Evolutionary conservation across 805 yeast genomes (phyloP).

Genomic region (Candida tammaniensis): DNA sequence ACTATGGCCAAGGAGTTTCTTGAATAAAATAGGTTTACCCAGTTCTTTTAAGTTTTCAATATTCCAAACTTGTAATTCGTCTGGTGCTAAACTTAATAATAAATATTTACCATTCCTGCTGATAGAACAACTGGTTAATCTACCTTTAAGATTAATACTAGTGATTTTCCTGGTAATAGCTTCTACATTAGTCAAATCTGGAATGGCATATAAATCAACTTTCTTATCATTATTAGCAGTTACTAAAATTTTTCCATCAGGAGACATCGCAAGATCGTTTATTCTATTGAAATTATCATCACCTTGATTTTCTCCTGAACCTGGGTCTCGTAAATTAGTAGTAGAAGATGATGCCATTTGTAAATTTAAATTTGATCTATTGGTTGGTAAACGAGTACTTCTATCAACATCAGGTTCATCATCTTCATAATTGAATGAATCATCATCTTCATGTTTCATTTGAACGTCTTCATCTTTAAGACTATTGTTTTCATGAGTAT

Average conservation of each 20-base stretch:
- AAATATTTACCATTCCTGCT: slow-evolving; percentile 53
- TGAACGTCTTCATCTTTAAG: slow-evolving; percentile 14
- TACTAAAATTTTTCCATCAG: slow-evolving; percentile 59
- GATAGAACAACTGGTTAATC: slow-evolving; percentile 62
- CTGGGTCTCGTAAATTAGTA: background rate
- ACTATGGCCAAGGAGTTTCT: slow-evolving; percentile 68
- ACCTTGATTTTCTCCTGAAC: background rate
- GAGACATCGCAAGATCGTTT: slow-evolving; percentile 65
- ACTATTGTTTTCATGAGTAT: slow-evolving; percentile 17
- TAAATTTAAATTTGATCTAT: slow-evolving; percentile 2
- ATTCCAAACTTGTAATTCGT: slow-evolving; percentile 82
- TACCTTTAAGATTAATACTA: slow-evolving; percentile 51
- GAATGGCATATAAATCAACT: slow-evolving; percentile 59
- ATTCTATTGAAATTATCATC: slow-evolving; percentile 44
- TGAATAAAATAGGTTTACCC: slow-evolving; percentile 48
- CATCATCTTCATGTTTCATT: slow-evolving; percentile 11
- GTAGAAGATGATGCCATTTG: background rate
- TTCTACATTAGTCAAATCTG: slow-evolving; percentile 28
- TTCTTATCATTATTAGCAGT: slow-evolving; percentile 63
- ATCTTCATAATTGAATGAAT: slow-evolving; percentile 9
- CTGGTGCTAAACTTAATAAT: slow-evolving; percentile 66
- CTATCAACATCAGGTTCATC: slow-evolving; percentile 10
- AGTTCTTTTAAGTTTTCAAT: slow-evolving; percentile 32
- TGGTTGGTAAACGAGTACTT: background rate
- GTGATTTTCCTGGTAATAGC: slow-evolving; percentile 36